Conservation (phyloP, 192 early-diverging fungal species). For the Gryganskiella cystojenkinii region DNA sequence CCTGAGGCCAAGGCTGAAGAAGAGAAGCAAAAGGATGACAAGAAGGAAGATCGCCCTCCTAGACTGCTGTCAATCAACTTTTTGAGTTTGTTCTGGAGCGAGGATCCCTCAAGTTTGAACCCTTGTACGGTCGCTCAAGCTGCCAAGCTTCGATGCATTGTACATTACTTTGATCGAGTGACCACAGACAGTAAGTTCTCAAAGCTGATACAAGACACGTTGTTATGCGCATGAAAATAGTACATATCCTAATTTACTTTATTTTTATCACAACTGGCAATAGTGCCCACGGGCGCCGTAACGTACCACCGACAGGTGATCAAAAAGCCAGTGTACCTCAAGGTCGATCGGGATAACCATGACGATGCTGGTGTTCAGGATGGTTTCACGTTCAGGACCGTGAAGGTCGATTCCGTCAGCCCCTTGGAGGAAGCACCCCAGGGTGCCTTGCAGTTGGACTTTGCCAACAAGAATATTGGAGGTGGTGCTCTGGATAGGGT, state of each 20-base stretch:
- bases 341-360: background rate
- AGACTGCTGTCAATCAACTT: constrained; percentile 48
- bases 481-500: constrained; percentile 38
- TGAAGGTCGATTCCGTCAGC: constrained; percentile 19
- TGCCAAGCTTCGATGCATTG: constrained; percentile 35
- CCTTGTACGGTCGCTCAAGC: constrained; percentile 39
- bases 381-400: constrained; percentile 9
- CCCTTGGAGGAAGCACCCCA: constrained; percentile 35
- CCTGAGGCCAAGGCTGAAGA: background rate
- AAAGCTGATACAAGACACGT: background rate
- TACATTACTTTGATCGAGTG: constrained; percentile 51
- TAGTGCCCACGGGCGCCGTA: constrained; percentile 46
- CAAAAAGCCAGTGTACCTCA: constrained; percentile 32
- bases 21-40: background rate
- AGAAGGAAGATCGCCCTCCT: constrained; percentile 12
- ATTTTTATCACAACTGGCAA: background rate
- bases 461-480: constrained; percentile 51
- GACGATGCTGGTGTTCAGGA: background rate
- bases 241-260: background rate
- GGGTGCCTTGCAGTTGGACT: constrained; percentile 41
- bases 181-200: constrained; percentile 38
- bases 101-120: constrained; percentile 10
- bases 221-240: background rate
- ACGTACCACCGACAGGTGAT: constrained; percentile 47
- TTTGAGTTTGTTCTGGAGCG: constrained; percentile 46